phyloP scores from a whole-genome alignment of 2,329 filamentous ascomycete species.

The Juglanconis sp. region DNA sequence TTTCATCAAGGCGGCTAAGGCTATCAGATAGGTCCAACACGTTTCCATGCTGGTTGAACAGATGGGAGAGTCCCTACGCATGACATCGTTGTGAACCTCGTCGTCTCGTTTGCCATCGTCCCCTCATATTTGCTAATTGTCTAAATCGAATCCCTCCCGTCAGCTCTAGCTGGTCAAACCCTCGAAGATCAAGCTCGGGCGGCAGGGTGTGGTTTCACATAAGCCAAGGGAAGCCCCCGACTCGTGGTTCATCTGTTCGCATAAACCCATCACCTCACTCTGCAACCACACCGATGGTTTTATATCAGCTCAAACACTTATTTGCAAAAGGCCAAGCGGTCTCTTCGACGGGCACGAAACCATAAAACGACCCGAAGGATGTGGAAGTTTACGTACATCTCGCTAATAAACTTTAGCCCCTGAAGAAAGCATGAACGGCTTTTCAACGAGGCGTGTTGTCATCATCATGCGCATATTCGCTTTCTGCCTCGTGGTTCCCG shows the following conservation, averaged over 20 bases:
- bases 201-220: not conserved
- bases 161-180: not conserved
- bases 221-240: not conserved
- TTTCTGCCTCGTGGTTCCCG: too few species aligned
- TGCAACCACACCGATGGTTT: not conserved
- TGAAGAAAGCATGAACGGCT: not conserved
- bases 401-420: too few species aligned
- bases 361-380: not conserved
- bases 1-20: slow-evolving; percentile 76
- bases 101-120: not conserved
- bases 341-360: not conserved
- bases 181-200: not conserved
- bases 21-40: slow-evolving; percentile 39
- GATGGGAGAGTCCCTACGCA: not conserved
- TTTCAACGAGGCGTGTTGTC: too few species aligned
- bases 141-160: not conserved
- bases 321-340: not conserved
- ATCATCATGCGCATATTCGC: too few species aligned
- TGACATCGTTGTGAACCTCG: not conserved
- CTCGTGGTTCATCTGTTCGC: not conserved
- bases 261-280: not conserved
- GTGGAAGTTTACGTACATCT: not conserved
- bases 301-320: not conserved
- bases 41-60: not conserved
- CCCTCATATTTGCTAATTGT: too few species aligned